These are phyloP conservation scores for Tulasnella sp. DNA, from an alignment of 768 basidiomycete species.

Conservation along the genomic window DNA sequence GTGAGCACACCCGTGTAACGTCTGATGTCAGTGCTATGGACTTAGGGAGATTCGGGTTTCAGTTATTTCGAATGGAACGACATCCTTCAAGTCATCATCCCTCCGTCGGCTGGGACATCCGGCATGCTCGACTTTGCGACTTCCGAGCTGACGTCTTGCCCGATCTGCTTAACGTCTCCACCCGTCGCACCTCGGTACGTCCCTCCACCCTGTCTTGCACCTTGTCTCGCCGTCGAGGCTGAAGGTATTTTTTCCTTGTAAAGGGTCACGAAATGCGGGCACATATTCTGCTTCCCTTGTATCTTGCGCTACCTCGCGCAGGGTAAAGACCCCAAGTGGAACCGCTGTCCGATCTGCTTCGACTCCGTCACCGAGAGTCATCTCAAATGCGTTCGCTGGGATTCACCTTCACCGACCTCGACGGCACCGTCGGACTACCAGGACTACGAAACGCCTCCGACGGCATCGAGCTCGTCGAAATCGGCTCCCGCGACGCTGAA, in stretches of 20 bases:
- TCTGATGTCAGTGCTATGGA: slow-evolving; percentile 8
- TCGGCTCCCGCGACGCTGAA: slow-evolving; percentile 31
- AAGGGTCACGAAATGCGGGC: slow-evolving; percentile 91
- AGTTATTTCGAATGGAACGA: slow-evolving; percentile 96
- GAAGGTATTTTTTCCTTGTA: background rate
- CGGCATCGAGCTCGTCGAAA: background rate
- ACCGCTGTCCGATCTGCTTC: slow-evolving; percentile 90
- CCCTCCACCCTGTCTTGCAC: background rate
- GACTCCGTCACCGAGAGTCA: slow-evolving; percentile 85
- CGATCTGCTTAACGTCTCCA: slow-evolving; percentile 79
- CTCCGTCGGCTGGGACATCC: slow-evolving; percentile 37
- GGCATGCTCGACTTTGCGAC: slow-evolving; percentile 57
- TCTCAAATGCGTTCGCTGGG: slow-evolving; percentile 90
- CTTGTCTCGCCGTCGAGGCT: background rate
- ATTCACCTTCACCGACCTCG: too few species aligned
- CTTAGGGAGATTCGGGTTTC: background rate
- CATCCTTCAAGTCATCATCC: slow-evolving; percentile 88
- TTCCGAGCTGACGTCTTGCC: slow-evolving; percentile 53
- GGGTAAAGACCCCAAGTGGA: slow-evolving; percentile 75
- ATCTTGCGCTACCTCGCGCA: slow-evolving; percentile 81
- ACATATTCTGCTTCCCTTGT: slow-evolving; percentile 94
- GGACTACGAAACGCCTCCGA: background rate
- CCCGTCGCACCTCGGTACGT: slow-evolving; percentile 63
- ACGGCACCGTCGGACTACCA: background rate
- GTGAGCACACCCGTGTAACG: slow-evolving; percentile 34